phyloP scores from a whole-genome alignment of 1,284 basidiomycete genomes.

The Apiotrichum mycotoxinovorans region DNA sequence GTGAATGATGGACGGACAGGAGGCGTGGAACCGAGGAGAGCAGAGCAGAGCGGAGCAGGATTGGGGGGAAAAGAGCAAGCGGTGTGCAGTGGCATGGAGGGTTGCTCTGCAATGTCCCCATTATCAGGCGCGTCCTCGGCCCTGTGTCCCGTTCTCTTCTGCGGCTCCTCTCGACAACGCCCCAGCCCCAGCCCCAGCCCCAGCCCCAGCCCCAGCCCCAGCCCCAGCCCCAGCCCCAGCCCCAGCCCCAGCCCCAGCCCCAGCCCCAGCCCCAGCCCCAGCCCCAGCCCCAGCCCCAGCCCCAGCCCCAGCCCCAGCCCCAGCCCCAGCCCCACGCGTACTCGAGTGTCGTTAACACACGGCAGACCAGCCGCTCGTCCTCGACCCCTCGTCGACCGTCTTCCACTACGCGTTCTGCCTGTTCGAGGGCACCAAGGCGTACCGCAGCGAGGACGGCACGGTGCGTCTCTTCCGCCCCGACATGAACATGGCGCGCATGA shows the following conservation, averaged over 20 bases:
- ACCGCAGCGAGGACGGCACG: conserved; percentile 71
- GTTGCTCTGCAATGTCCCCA: not conserved
- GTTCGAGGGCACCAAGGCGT: conserved; percentile 98
- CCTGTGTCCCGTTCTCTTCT: not conserved
- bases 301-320: too few relatives aligned
- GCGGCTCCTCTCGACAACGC: not conserved
- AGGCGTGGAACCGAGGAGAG: not conserved
- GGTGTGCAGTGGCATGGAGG: too few relatives aligned
- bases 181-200: too few relatives aligned
- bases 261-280: too few relatives aligned
- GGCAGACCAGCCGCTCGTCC: conserved; percentile 65
- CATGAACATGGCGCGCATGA: conserved; percentile 85
- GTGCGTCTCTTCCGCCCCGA: conserved; percentile 92
- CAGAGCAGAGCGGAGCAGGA: not conserved
- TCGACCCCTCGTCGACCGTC: conserved; percentile 82
- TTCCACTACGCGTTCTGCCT: conserved; percentile 79
- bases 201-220: too few relatives aligned
- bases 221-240: too few relatives aligned
- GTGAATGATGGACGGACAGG: too few relatives aligned
- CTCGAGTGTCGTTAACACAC: not conserved
- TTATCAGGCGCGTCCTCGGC: not conserved
- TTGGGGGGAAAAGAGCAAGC: too few relatives aligned
- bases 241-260: too few relatives aligned
- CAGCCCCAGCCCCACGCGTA: not conserved
- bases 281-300: too few relatives aligned